Evolutionary conservation across 2,329 filamentous ascomycete species (phyloP).

Genomic region (Pyrenochaeta sp.): DNA sequence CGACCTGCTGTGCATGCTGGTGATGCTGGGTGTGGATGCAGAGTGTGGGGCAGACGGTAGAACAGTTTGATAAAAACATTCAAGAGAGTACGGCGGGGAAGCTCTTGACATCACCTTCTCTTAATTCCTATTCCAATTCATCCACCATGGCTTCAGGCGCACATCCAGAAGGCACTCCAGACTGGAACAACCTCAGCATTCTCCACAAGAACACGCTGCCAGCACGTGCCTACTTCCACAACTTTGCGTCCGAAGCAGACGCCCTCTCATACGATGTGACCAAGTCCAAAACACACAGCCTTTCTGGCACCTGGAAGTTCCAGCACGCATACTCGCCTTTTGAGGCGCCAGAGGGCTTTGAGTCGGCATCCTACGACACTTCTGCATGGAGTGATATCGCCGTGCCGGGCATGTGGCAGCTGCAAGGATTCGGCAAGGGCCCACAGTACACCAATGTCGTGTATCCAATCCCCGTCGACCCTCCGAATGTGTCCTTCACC

Average conservation of each 20-base stretch:
- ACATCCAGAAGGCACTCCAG: slow-evolving; percentile 50
- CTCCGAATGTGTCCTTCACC: slow-evolving; percentile 65
- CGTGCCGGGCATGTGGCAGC: slow-evolving; percentile 74
- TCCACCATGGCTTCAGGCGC: slow-evolving; percentile 29
- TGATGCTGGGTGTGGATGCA: background rate
- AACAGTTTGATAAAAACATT: too few relatives aligned
- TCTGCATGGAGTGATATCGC: slow-evolving; percentile 60
- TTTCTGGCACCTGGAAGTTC: slow-evolving; percentile 50
- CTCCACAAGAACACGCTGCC: slow-evolving; percentile 67
- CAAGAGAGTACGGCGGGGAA: too few relatives aligned
- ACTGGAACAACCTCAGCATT: slow-evolving; percentile 68
- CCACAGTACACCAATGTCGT: slow-evolving; percentile 75
- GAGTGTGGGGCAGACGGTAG: background rate
- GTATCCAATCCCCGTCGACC: slow-evolving; percentile 70
- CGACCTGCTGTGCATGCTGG: background rate
- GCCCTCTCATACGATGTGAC: slow-evolving; percentile 54
- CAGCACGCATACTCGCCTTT: slow-evolving; percentile 46
- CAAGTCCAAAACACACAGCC: slow-evolving; percentile 43
- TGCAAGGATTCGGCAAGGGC: slow-evolving; percentile 68
- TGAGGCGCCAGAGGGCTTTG: slow-evolving; percentile 46
- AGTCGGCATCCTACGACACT: slow-evolving; percentile 42
- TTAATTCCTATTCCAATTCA: slow-evolving; percentile 3
- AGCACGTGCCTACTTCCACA: slow-evolving; percentile 64
- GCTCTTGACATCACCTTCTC: slow-evolving; percentile 3
- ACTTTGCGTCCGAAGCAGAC: slow-evolving; percentile 59